Conservation (phyloP, 2,329 filamentous ascomycete species). For the Macrophomina phaseolina region DNA sequence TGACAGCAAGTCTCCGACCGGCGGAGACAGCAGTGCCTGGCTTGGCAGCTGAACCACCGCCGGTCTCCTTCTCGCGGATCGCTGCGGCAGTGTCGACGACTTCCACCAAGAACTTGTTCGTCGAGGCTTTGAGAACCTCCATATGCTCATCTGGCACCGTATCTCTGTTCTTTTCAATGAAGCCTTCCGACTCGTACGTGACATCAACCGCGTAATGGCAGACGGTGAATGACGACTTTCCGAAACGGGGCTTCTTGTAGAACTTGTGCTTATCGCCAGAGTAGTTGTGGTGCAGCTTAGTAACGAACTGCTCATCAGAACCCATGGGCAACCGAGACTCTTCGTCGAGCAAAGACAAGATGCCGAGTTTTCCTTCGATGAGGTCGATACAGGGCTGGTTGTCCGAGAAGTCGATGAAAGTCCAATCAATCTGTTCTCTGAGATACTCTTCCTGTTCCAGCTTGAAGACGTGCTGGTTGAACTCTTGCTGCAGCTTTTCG, state of each 20-base stretch:
- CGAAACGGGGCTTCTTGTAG: slow-evolving; percentile 98
- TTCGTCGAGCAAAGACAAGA: slow-evolving; percentile 90
- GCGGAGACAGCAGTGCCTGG: slow-evolving; percentile 65
- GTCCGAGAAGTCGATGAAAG: slow-evolving; percentile 98
- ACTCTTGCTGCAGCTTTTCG: slow-evolving; percentile 98
- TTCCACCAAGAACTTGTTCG: slow-evolving; percentile 81
- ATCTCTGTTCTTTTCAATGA: slow-evolving; percentile 99
- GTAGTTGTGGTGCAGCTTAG: slow-evolving; percentile 94
- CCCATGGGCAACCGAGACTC: slow-evolving; percentile 97
- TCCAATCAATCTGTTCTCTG: slow-evolving; percentile 97
- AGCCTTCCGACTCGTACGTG: slow-evolving; percentile 97
- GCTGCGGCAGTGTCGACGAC: slow-evolving; percentile 85
- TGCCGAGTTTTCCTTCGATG: slow-evolving; percentile 95
- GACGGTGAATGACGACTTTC: slow-evolving; percentile 96
- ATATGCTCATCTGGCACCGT: slow-evolving; percentile 98
- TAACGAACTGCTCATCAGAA: slow-evolving; percentile 95
- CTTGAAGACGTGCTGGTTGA: slow-evolving; percentile 99
- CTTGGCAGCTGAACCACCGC: slow-evolving; percentile 70
- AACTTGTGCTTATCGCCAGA: slow-evolving; percentile 89
- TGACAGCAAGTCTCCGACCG: slow-evolving; percentile 87
- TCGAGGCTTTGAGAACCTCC: slow-evolving; percentile 84
- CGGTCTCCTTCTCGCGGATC: slow-evolving; percentile 86
- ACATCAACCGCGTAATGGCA: slow-evolving; percentile 98
- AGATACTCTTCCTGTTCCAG: slow-evolving; percentile 98
- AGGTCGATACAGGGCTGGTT: slow-evolving; percentile 99